Evolutionary conservation across 208 protist species (phyloP).

Genomic region (Trypanosoma boissoni): DNA sequence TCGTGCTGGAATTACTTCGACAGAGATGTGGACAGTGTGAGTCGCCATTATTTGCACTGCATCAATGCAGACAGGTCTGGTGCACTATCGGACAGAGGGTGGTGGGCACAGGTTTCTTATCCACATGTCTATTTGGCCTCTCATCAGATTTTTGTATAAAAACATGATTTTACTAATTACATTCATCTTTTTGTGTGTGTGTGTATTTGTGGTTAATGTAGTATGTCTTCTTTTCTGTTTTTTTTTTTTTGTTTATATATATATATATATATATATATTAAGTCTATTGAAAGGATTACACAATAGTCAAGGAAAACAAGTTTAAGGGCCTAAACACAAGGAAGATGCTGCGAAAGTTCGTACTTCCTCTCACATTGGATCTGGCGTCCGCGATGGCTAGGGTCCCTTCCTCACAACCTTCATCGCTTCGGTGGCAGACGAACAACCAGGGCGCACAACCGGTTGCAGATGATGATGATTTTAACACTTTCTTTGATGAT

Average conservation of each 20-base stretch:
- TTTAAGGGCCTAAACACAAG: not conserved
- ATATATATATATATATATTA: not conserved
- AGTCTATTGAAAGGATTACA: not conserved
- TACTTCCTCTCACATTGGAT: conserved; percentile 1
- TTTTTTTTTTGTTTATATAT: conserved; percentile 3
- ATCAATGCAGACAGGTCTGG: not conserved
- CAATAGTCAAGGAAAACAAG: too few relatives aligned
- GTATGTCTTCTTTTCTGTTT: conserved; percentile 3
- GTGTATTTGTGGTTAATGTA: too few relatives aligned
- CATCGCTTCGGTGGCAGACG: conserved; percentile 12
- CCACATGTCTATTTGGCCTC: not conserved
- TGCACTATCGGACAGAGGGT: conserved; percentile 8
- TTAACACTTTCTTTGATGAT: conserved; percentile 51
- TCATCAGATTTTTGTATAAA: not conserved
- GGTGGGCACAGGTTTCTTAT: conserved; percentile 13
- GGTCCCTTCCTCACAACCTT: not conserved
- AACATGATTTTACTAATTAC: not conserved
- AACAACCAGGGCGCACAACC: not conserved
- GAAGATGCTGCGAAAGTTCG: conserved; percentile 18
- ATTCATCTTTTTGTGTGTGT: not conserved
- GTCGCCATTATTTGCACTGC: conserved; percentile 23
- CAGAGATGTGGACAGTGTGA: conserved; percentile 19
- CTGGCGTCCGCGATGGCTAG: not conserved
- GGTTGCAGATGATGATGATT: conserved; percentile 42
- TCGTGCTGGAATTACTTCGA: conserved; percentile 18